Evolutionary conservation across 208 protist genomes (phyloP).

Genomic region (Leishmania major): DNA sequence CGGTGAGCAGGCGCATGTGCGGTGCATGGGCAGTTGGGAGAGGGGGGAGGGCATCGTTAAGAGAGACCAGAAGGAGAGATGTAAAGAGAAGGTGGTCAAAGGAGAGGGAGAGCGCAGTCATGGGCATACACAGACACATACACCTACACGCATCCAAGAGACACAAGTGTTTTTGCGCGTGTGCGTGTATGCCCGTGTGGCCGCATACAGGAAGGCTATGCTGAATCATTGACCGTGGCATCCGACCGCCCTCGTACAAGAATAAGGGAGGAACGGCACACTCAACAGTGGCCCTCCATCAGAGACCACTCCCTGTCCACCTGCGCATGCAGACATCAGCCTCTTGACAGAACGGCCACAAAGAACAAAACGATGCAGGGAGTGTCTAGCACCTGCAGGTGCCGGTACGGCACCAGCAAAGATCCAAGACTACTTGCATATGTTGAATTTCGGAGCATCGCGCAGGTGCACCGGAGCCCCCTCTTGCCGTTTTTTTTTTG

Average conservation of each 20-base stretch:
- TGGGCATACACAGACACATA: neutral
- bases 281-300: neutral
- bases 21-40: neutral
- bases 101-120: neutral
- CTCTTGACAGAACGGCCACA: neutral
- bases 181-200: neutral
- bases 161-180: too few relatives aligned
- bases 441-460: too few relatives aligned
- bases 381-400: neutral
- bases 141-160: neutral
- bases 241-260: neutral
- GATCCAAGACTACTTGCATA: neutral
- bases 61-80: neutral
- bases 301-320: neutral
- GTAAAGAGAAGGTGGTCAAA: neutral
- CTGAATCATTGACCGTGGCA: neutral
- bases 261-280: neutral
- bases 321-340: neutral
- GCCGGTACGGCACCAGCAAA: neutral
- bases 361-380: neutral
- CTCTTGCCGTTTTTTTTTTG: neutral
- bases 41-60: neutral
- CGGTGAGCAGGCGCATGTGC: neutral
- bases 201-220: neutral
- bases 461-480: neutral